phyloP scores from a whole-genome alignment of 805 yeast genomes.

The Debaryomyces hansenii region DNA sequence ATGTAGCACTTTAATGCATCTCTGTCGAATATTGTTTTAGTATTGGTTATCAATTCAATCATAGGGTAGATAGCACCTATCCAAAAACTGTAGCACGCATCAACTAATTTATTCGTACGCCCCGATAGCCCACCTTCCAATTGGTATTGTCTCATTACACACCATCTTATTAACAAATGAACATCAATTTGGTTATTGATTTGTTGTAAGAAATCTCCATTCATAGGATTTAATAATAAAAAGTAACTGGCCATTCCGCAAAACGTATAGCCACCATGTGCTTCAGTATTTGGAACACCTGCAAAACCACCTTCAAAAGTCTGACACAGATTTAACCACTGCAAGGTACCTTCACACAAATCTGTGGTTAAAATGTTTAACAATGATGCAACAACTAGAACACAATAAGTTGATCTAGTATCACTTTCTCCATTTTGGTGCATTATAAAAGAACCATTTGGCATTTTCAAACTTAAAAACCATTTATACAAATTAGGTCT shows the following conservation, averaged over 20 bases:
- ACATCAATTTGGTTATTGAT: constrained; percentile 38
- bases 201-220: constrained; percentile 14
- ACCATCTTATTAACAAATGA: constrained; percentile 62
- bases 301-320: constrained; percentile 96
- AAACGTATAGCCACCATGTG: constrained; percentile 96
- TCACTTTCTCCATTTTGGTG: constrained; percentile 81
- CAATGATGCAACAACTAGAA: constrained; percentile 67
- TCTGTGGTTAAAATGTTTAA: constrained; percentile 64
- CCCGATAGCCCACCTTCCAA: constrained; percentile 91
- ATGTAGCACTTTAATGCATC: constrained; percentile 64
- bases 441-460: constrained; percentile 78
- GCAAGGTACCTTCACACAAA: constrained; percentile 49
- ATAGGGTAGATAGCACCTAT: constrained; percentile 76
- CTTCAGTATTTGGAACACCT: constrained; percentile 76
- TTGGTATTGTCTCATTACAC: constrained; percentile 61
- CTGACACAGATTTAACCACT: constrained; percentile 73
- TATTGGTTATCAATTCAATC: constrained; percentile 44
- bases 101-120: constrained; percentile 89
- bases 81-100: constrained; percentile 97
- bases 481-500: constrained; percentile 54
- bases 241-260: constrained; percentile 73
- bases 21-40: constrained; percentile 42
- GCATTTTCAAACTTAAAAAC: constrained; percentile 62
- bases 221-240: constrained; percentile 44
- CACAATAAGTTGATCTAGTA: constrained; percentile 84